Base-by-base conservation (phyloP, 2,329 filamentous ascomycete species). In the Pseudogymnoascus sp. region DNA sequence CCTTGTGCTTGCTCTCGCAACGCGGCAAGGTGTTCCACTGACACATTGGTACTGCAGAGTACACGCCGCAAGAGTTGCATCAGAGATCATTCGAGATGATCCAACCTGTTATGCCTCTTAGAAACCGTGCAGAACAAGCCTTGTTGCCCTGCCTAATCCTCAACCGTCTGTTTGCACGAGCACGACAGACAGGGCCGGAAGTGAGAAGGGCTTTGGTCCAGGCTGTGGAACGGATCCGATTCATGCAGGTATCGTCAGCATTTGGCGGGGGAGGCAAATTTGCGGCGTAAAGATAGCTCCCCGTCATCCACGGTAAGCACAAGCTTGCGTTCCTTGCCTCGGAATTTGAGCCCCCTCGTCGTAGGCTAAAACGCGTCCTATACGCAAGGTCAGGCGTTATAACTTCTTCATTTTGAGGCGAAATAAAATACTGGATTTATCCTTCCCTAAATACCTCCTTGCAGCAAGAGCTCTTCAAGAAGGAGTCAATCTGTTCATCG, bases 151-250 rank as follows among this genome's bases (percentile, higher is more conserved):
- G 25, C 4, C 16, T 33, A 43, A 18, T 54, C 47, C 33, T 54
- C 47, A 54, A 3, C 47, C 28, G 9, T 20, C 47, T 54, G 28
- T 54, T 35, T 54, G 9, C 28, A 54, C 5, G 47, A 33, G 47
- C 47, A 54, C 47, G 47, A 28, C 47, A 54, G 47, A 11, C 47
- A 8, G 28, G 28, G 11, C n/a, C 18, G 14, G 47, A 54, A 33
- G 47, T 18, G 47, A 54, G 47, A 54, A 54, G 28, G 47, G 47
- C 47, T 33, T 33, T 54, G 47, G 47, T 54, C 47, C 47, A 54
- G 47, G 47, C 47, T 35, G 28, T 54, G 47, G 28, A 54, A 54
- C 47, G 28, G 28, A 54, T 16, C 47, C 47, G 33, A 54, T 20
- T 8, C 47, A 54, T 35, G 47, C 28, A 35, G n/a, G n/a, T 35